Conservation (phyloP, 257 asterid species). For the Eustoma russellianum region DNA sequence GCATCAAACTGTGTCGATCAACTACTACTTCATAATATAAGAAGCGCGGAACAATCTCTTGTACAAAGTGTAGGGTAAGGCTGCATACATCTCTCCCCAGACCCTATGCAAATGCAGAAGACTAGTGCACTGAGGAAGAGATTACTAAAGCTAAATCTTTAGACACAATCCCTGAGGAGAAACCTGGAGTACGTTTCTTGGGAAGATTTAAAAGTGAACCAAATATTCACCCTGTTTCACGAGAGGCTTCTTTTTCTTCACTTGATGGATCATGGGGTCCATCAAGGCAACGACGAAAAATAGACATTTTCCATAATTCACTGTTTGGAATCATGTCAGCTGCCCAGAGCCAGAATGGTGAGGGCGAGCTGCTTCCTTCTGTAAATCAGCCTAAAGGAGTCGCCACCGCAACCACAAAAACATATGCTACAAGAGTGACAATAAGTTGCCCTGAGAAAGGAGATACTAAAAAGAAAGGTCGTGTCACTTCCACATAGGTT, state of each 20-base stretch:
- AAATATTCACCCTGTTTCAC: constrained; percentile 18
- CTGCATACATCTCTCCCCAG: too few relatives aligned
- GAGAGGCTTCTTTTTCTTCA: constrained; percentile 15
- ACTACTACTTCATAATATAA: too few relatives aligned
- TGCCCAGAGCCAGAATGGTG: constrained; percentile 41
- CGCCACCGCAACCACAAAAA: constrained; percentile 1
- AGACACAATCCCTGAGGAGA: constrained; percentile 18
- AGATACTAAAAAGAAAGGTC: constrained; percentile 45
- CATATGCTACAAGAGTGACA: constrained; percentile 39
- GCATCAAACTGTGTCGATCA: too few relatives aligned
- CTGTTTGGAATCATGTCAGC: constrained; percentile 78
- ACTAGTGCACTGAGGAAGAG: too few relatives aligned
- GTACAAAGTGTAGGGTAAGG: too few relatives aligned
- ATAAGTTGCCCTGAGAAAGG: constrained; percentile 69
- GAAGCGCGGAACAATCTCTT: too few relatives aligned
- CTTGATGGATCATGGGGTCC: constrained; percentile 36
- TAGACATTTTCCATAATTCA: constrained; percentile 53
- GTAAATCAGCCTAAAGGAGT: constrained; percentile 13
- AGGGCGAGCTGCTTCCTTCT: constrained; percentile 16
- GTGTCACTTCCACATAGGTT: constrained; percentile 53
- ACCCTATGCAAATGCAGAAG: too few relatives aligned
- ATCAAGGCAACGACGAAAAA: constrained; percentile 47
- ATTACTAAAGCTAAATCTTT: constrained; percentile 10
- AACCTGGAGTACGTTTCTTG: constrained; percentile 30
- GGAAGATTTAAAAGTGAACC: constrained; percentile 41